Conservation (phyloP, 768 basidiomycete species). For the Auricularia sp. region DNA sequence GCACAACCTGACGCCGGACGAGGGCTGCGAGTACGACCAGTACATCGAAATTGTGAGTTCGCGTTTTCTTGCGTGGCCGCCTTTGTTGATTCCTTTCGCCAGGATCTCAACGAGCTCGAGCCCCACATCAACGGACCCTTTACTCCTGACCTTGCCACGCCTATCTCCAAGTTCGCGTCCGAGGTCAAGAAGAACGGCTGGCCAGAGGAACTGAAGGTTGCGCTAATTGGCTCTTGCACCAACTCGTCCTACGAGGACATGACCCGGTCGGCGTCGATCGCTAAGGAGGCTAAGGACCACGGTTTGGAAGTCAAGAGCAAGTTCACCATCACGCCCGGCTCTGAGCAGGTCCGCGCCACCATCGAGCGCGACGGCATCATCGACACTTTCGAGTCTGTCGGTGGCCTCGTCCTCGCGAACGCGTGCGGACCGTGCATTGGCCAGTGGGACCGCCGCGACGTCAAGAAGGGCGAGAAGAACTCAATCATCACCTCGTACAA, state of each 20-base stretch:
- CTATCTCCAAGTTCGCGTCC: constrained; percentile 87
- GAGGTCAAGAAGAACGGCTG: constrained; percentile 92
- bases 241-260: constrained; percentile 99
- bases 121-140: constrained; percentile 99
- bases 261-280: constrained; percentile 94
- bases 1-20: constrained; percentile 83
- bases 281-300: constrained; percentile 75
- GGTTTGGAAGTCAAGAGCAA: constrained; percentile 83
- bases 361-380: constrained; percentile 95
- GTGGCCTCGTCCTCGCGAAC: constrained; percentile 92
- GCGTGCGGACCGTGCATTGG: constrained; percentile 99
- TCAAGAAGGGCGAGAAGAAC: constrained; percentile 93
- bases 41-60: constrained; percentile 75
- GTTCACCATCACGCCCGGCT: constrained; percentile 98
- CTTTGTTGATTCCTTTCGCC: neutral
- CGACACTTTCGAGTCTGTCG: constrained; percentile 72
- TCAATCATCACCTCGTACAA: constrained; percentile 99
- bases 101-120: constrained; percentile 95
- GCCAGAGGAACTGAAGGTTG: constrained; percentile 95
- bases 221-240: constrained; percentile 97
- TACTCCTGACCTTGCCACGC: constrained; percentile 99
- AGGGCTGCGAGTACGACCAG: constrained; percentile 87
- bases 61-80: neutral
- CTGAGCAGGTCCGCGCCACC: constrained; percentile 96
- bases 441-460: constrained; percentile 96